A percentile compares a stretch with the other conserved stretches of the same genome.
These are phyloP conservation scores for Geopyxis carbonaria DNA, from an alignment of 495 filamentous ascomycete genomes.

Conservation along the genomic window DNA sequence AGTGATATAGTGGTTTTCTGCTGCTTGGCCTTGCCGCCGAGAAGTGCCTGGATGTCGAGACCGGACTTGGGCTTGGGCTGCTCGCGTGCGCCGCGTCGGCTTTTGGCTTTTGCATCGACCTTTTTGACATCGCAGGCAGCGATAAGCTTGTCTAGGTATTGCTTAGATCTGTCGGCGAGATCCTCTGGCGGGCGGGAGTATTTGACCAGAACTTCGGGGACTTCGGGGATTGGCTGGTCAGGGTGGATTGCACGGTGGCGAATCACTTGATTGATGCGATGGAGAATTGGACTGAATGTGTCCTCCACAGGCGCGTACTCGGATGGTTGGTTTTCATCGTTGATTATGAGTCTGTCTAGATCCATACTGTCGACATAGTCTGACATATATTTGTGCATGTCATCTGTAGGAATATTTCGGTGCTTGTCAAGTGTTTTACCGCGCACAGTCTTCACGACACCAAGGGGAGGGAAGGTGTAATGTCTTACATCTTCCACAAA, in stretches of 20 bases:
- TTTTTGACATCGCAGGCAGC: slow-evolving; percentile 68
- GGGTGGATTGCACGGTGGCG: slow-evolving; percentile 64
- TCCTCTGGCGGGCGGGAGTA: slow-evolving; percentile 59
- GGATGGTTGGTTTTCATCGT: slow-evolving; percentile 38
- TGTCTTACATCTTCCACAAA: slow-evolving; percentile 80
- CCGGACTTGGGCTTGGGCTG: slow-evolving; percentile 74
- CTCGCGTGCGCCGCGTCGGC: slow-evolving; percentile 49
- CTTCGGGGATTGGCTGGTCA: slow-evolving; percentile 45
- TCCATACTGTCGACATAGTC: slow-evolving; percentile 93
- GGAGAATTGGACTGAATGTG: slow-evolving; percentile 76
- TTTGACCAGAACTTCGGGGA: slow-evolving; percentile 49
- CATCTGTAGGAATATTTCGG: slow-evolving; percentile 64
- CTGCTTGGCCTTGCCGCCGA: slow-evolving; percentile 5
- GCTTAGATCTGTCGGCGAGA: slow-evolving; percentile 37
- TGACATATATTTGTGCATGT: slow-evolving; percentile 62
- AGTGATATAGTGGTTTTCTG: slow-evolving; percentile 50
- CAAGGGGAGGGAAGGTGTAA: slow-evolving; percentile 81
- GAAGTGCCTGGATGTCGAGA: slow-evolving; percentile 61
- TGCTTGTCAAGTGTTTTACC: slow-evolving; percentile 73
- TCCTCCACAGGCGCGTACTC: slow-evolving; percentile 72
- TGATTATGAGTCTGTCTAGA: slow-evolving; percentile 56
- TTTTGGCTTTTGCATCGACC: slow-evolving; percentile 72
- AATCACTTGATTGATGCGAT: slow-evolving; percentile 73
- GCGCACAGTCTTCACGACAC: slow-evolving; percentile 72
- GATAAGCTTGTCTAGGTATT: slow-evolving; percentile 44